Percentiles rank a stretch among this genome's conserved stretches.
Conservation (phyloP, 2,329 filamentous ascomycete species). For the Graphium sp. region DNA sequence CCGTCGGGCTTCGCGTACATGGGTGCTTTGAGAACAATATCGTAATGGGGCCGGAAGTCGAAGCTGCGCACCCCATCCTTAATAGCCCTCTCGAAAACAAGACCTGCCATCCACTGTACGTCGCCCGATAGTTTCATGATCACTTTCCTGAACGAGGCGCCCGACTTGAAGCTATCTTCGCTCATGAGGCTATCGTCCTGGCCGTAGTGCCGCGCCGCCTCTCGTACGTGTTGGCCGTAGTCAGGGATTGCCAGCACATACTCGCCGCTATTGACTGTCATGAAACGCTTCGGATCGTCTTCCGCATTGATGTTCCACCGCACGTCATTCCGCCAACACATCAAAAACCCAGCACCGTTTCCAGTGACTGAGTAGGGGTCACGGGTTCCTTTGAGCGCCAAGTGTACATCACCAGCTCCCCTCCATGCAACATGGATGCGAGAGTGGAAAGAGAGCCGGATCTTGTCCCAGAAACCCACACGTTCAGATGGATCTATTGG, state of each 20-base stretch:
- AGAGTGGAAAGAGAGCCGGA: constrained; percentile 85
- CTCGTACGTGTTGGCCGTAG: constrained; percentile 72
- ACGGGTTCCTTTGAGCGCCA: constrained; percentile 78
- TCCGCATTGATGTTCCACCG: constrained; percentile 71
- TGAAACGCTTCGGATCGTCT: constrained; percentile 80
- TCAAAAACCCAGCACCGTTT: constrained; percentile 84
- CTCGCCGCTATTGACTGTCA: constrained; percentile 89
- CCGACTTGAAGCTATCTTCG: constrained; percentile 49
- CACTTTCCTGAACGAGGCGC: constrained; percentile 91
- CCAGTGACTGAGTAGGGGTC: constrained; percentile 91
- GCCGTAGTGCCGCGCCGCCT: constrained; percentile 31
- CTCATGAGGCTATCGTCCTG: constrained; percentile 24
- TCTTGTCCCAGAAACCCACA: constrained; percentile 98
- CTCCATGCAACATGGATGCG: constrained; percentile 81
- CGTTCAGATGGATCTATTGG: constrained; percentile 85
- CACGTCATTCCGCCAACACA: constrained; percentile 97
- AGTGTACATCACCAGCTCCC: constrained; percentile 86
- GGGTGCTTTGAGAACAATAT: constrained; percentile 73
- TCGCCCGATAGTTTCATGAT: constrained; percentile 97
- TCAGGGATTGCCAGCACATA: constrained; percentile 91
- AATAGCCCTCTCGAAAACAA: constrained; percentile 81
- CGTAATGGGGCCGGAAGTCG: constrained; percentile 81
- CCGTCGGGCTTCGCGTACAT: constrained; percentile 47
- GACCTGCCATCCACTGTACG: constrained; percentile 78
- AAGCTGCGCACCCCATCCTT: constrained; percentile 61